Evolutionary conservation across 495 filamentous ascomycete species (phyloP), one percentile per base, ranked within the genome.

Genomic region (Lophiostoma macrostomum): DNA sequence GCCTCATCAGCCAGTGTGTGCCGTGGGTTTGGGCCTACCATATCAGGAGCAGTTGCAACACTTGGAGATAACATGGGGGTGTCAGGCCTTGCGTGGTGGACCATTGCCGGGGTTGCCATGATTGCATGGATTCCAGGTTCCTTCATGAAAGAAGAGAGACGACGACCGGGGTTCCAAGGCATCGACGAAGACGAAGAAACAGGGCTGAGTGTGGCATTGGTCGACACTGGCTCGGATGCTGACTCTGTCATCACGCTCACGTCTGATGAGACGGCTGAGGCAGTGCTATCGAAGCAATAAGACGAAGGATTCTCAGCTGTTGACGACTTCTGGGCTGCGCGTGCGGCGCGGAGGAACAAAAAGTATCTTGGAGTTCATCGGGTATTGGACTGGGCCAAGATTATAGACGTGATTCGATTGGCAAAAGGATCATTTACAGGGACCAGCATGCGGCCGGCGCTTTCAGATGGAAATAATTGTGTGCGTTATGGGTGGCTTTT

Each of bases 41-140:
- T 96, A 27, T 93, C 91, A 10, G 93, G 93, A 4, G 67, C 88
- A 13, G 76, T 98, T 41, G 91, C 96, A 69, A 76, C 87, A 16
- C 75, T 82, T 50, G 93, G 94, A 20, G 75, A 95, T 23, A 73
- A 82, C 45, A 74, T 82, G 25, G 91, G 91, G 30, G 88, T 85
- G 56, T 88, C 88, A 14, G 90, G 90, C 37, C 72, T 97, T 4
- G 82, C 88, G 7, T 98, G 93, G 91, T 97, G 94, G 94, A 80
- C 80, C 43, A 88, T 83, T 61, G 87, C 83, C 7, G 37, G 88
- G 7, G 81, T 96, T 27, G 84, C 88, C 53, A 58, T 90, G 7
- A 64, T 82, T 40, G 93, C 90, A 36, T 88, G 86, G n/a, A 14
- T 69, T 66, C 56, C 79, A 38, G 69, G 71, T 40, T 74, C 83